Conservation (phyloP, 495 filamentous ascomycete species). For the Coniosporium apollinis region DNA sequence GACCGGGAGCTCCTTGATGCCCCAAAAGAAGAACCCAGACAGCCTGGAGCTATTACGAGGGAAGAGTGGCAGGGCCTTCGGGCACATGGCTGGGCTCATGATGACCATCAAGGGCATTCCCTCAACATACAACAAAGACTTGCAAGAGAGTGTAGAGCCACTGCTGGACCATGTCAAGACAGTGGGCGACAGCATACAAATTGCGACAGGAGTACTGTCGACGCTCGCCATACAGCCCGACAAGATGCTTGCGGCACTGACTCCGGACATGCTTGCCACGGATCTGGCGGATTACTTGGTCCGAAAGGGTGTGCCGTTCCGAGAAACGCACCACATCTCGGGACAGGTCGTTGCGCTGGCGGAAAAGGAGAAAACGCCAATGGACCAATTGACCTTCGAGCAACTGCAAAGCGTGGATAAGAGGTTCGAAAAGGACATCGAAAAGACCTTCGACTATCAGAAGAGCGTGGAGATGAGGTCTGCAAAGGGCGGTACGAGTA, state of each 20-base stretch:
- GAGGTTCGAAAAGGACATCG: slow-evolving; percentile 62
- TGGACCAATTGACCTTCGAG: slow-evolving; percentile 57
- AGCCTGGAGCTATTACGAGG: slow-evolving; percentile 75
- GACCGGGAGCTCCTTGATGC: slow-evolving; percentile 77
- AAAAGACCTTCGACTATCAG: slow-evolving; percentile 67
- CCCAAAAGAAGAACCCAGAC: slow-evolving; percentile 79
- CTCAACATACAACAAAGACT: slow-evolving; percentile 86
- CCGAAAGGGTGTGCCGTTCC: slow-evolving; percentile 66
- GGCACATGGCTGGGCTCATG: slow-evolving; percentile 80
- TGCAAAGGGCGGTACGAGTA: slow-evolving; percentile 70
- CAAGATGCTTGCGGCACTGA: slow-evolving; percentile 63
- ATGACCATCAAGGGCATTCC: slow-evolving; percentile 76
- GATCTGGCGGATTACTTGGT: slow-evolving; percentile 88
- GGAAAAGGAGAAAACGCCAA: slow-evolving; percentile 51
- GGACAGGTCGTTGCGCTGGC: slow-evolving; percentile 62
- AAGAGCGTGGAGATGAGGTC: slow-evolving; percentile 68
- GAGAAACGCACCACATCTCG: slow-evolving; percentile 80
- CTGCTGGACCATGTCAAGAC: slow-evolving; percentile 83
- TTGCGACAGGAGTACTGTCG: slow-evolving; percentile 60
- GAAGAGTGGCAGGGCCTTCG: slow-evolving; percentile 71
- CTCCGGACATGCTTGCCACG: slow-evolving; percentile 39
- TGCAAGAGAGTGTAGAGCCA: slow-evolving; percentile 81
- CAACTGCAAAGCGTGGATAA: slow-evolving; percentile 57
- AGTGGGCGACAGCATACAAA: slow-evolving; percentile 67
- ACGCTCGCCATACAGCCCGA: slow-evolving; percentile 50